Base-by-base conservation (phyloP, 768 basidiomycete species). In the Leccinum subgranulosum region DNA sequence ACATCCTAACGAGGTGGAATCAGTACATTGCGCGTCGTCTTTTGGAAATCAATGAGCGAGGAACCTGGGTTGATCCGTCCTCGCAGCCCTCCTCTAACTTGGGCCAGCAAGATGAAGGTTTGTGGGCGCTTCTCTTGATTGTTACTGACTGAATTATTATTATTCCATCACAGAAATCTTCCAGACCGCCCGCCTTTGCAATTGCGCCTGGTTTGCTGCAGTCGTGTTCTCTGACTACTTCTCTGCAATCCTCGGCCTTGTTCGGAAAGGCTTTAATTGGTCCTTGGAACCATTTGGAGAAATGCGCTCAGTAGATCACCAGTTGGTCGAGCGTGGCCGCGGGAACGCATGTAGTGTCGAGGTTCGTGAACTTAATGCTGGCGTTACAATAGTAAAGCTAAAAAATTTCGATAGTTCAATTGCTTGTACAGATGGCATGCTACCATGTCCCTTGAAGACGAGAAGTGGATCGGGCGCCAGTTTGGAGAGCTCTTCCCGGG, bases 341-440 rank as follows among this genome's bases (percentile, higher is more conserved):
- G 91, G 92, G 3, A 93, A 94, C 66, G 82, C 83, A 14, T 87
- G 86, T 71, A 91, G 89, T 71, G 87, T 91, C 29, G 91, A 94
- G 79, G 88, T 88, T 59, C 36, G 73, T 66, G 39, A 21, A 48
- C 41, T 41, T 53, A 6, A 27, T 29, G 43, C 39, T 2, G 1
- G 39, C 9, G n/a, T 41, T 36, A 27, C 5, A 39, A 39, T 2
- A 8, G 11, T 11, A 29, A 15, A 27, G 41, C 27, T 66, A 11
- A 66, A 43, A 6, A 4, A 3, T 45, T 47, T 49, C 3, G 10
- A 19, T 39, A 90, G 87, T 93, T 93, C 76, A 93, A 93, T 64
- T 88, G 87, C 64, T 73, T 93, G 55, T 93, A 93, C 71, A 82
- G 88, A 19, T 84, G 92, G 92, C 92, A 94, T 48, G 86, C 92